Evolutionary conservation across 2,329 filamentous ascomycete species (phyloP).

Genomic region (Chaetomium olivaceum): DNA sequence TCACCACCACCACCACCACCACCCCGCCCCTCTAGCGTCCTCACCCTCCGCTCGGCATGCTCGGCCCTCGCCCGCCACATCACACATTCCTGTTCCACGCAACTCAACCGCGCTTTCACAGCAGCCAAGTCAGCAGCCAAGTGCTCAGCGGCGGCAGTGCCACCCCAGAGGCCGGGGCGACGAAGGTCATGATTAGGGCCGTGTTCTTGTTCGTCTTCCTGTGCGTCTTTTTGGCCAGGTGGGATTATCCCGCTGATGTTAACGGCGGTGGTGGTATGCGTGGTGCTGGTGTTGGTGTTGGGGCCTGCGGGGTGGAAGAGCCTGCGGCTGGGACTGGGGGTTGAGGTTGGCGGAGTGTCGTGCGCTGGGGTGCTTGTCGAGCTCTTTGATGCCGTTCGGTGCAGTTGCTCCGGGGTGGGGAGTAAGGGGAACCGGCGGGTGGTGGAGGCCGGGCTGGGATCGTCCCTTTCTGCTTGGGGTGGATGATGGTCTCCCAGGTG

Average conservation of each 20-base stretch:
- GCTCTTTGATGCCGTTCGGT: neutral
- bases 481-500: neutral
- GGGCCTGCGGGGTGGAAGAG: neutral
- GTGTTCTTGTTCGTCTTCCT: neutral
- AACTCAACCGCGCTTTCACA: constrained; percentile 51
- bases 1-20: neutral
- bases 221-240: neutral
- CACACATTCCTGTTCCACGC: constrained; percentile 44
- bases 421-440: constrained; percentile 1
- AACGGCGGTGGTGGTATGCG: neutral
- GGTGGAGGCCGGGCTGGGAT: constrained; percentile 1
- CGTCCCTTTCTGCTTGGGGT: neutral
- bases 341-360: neutral
- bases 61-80: constrained; percentile 59
- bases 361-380: neutral
- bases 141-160: neutral
- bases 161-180: neutral
- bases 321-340: neutral
- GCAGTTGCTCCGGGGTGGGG: neutral
- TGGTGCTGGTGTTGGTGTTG: neutral
- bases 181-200: no score
- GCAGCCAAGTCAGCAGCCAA: constrained; percentile 40
- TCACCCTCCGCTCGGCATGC: constrained; percentile 48
- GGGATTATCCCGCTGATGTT: neutral
- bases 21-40: neutral